A percentile compares a stretch with the other conserved stretches of the same genome.
Conservation (phyloP, 345 rosid species). For the Citrus reticulata region DNA sequence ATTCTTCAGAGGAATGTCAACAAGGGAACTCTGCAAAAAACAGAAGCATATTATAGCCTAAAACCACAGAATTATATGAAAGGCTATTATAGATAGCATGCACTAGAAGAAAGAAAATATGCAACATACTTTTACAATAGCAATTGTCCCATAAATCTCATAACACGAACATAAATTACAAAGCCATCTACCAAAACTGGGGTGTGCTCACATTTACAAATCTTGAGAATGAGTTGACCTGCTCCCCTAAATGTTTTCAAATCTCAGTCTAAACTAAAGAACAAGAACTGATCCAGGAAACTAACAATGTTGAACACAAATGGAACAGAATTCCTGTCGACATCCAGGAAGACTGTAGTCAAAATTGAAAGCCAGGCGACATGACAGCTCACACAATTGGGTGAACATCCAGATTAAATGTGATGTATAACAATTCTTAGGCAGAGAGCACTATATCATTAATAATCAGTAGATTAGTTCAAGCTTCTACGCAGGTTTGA, state of each 20-base stretch:
- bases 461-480: neutral
- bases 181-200: conserved; percentile 2
- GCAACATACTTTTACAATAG: neutral
- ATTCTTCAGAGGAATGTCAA: conserved; percentile 95
- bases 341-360: neutral
- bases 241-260: neutral
- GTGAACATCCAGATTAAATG: neutral
- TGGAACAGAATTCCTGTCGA: neutral
- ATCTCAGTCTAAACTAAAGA: neutral
- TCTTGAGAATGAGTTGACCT: neutral
- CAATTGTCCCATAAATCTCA: neutral
- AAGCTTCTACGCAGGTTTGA: neutral
- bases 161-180: neutral
- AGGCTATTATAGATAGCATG: neutral
- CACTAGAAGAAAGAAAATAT: neutral
- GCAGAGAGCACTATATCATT: neutral
- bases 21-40: conserved; percentile 87
- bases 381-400: neutral
- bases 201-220: neutral
- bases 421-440: neutral
- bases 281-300: neutral
- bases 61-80: neutral
- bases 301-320: neutral
- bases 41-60: conserved; percentile 14
- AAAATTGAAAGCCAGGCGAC: neutral